Evolutionary conservation across 495 filamentous ascomycete genomes (phyloP).

Genomic region (Xylaria scruposa): DNA sequence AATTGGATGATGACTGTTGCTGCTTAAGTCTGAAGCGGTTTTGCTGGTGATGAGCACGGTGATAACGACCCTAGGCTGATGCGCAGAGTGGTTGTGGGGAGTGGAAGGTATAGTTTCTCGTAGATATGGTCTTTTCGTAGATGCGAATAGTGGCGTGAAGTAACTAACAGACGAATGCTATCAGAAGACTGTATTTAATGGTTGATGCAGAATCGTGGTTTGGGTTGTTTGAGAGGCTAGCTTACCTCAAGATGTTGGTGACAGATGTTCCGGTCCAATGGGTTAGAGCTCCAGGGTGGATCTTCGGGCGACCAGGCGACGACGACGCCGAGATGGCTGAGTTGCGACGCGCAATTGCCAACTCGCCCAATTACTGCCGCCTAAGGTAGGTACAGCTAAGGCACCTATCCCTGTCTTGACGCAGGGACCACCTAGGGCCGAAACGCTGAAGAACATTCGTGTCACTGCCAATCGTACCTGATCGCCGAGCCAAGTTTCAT

Average conservation of each 20-base stretch:
- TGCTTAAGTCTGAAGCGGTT: not conserved
- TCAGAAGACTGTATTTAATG: not conserved
- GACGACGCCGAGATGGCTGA: conserved; percentile 19
- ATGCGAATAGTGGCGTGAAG: not conserved
- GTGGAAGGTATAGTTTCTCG: not conserved
- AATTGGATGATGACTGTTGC: not conserved
- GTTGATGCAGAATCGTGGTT: conserved; percentile 24
- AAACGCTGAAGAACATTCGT: not conserved
- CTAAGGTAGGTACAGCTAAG: not conserved
- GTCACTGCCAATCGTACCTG: not conserved
- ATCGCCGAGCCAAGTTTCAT: conserved; percentile 2
- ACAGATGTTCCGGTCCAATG: conserved; percentile 21
- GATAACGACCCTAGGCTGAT: not conserved
- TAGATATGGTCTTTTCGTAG: not conserved
- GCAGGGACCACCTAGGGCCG: conserved; percentile 1
- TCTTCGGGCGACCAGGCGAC: conserved; percentile 18
- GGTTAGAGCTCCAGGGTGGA: conserved; percentile 21
- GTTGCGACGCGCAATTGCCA: conserved; percentile 15
- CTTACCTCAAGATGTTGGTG: not conserved
- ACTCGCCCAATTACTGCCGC: conserved; percentile 3
- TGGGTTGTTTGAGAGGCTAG: conserved; percentile 10
- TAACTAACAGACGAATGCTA: not conserved
- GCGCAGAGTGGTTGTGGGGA: conserved; percentile 4
- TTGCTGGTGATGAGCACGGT: not conserved
- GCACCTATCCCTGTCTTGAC: conserved; percentile 13